phyloP scores from a whole-genome alignment of 371 early-diverging fungal genomes.

The Phascolomyces articulosus region DNA sequence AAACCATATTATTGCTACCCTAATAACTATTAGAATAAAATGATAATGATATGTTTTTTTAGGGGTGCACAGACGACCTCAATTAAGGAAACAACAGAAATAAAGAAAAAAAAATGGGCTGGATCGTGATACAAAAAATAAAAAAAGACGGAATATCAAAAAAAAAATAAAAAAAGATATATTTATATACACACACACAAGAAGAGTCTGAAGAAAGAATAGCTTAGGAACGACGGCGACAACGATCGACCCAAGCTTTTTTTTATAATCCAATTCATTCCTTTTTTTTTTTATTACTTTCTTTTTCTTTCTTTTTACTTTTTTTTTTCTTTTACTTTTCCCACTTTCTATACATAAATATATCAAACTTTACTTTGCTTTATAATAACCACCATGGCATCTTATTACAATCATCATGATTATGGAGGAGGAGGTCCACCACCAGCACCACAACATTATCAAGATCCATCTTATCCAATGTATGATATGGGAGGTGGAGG shows the following conservation, averaged over 20 bases:
- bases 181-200: no score
- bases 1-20: no score
- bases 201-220: no score
- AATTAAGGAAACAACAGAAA: not conserved
- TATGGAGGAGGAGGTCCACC: constrained; percentile 11
- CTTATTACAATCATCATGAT: constrained; percentile 16
- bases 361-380: constrained; percentile 13
- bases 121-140: constrained; percentile 5
- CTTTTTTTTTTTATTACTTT: constrained; percentile 3
- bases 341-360: no score
- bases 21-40: no score
- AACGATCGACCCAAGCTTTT: no score
- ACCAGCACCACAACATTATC: constrained; percentile 14
- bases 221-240: no score
- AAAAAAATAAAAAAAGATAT: not conserved
- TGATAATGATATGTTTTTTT: no score
- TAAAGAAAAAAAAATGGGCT: not conserved
- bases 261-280: no score
- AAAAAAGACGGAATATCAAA: not conserved
- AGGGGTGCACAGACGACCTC: constrained; percentile 6
- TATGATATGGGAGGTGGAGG: constrained; percentile 4
- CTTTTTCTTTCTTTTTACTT: constrained; percentile 9
- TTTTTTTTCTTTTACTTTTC: constrained; percentile 4
- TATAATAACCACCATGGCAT: constrained; percentile 8
- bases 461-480: constrained; percentile 14